Evolutionary conservation across 2,329 filamentous ascomycete genomes (phyloP), one percentile per base, ranked within the genome.

Genomic region (Monosporascus sp.): DNA sequence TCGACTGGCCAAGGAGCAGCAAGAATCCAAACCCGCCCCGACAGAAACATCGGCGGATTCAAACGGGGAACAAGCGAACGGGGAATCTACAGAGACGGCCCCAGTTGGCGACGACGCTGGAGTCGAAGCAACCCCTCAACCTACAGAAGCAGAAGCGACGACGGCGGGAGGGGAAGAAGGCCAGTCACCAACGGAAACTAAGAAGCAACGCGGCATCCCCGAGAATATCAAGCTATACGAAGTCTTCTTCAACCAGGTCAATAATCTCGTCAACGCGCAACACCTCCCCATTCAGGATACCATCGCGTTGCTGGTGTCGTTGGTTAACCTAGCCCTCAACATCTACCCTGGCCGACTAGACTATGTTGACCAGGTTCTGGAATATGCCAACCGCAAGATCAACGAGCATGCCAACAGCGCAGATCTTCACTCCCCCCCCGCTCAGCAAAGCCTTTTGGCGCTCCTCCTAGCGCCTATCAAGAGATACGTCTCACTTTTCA

Each of bases 211-310:
- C 62, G 76, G 82, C 20, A 89, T 91, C 60, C 86, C 87, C 1
- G 80, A 86, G 50, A 87, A 91, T 63, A 85, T 96, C 54, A 93
- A 90, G 72, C 82, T 99, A 24, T 97, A 97, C 70, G 92, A 97
- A 72, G 90, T 97, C 55, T 99, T 97, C 78, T 96, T 97, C 66
- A 87, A 91, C 50, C 94, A 97, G 71, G 94, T 97, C 57, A 88
- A 95, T 67, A 92, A 93, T 65, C 78, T 99, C 50, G 92, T 97
- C 57, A 93, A 91, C 71, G 89, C 89, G 50, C 91, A 97, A 66
- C 87, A 91, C 61, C 79, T 99, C 50, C 88, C 92, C 1, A 93
- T 99, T 59, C 91, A 96, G 70, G 95, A 99, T 68, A 96, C 89
- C 18, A 94, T 96, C 63, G 94, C 92, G 9, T 76, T 99, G 43